Evolutionary conservation across 176 grass and related monocot species (phyloP), one percentile per base, ranked within the genome.

Genomic region (Alopecurus myosuroides): DNA sequence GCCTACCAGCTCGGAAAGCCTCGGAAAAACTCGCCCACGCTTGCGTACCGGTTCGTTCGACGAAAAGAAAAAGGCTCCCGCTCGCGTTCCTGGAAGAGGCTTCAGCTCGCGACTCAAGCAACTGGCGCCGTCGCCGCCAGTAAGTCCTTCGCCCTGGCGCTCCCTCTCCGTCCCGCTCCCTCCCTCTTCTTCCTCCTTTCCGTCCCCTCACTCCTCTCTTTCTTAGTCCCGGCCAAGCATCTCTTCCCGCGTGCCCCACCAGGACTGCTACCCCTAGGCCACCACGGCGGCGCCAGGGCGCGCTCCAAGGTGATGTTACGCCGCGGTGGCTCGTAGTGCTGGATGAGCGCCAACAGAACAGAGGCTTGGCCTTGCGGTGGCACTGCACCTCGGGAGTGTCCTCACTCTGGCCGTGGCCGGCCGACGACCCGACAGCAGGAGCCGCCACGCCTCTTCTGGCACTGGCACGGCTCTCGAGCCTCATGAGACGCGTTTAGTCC

Each of bases 211-310:
- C n/a, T n/a, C n/a, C n/a, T n/a, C n/a, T n/a, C n/a, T n/a, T n/a
- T n/a, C n/a, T n/a, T n/a, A n/a, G n/a, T n/a, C n/a, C n/a, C n/a
- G n/a, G n/a, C n/a, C n/a, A n/a, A n/a, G n/a, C n/a, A n/a, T n/a
- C 68, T 94, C 81, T 8, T 88, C 89, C 75, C 92, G 94, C 5
- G 85, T 13, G 5, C 92, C 89, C 94, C 94, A 97, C 94, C 94
- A 97, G 2, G 11, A 0, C 83, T 97, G 92, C 6, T 82, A 1
- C 39, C 94, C 94, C 2, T 94, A 0, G 79, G 79, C 79, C 79
- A 82, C 79, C 62, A 82, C 7, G 61, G 79, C 48, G 79, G 79
- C 41, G 79, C 79, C 48, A 82, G 11, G 0, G 64, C 79, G 20
- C 49, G 67, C 46, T 70, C 79, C 29, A 82, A 5, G 0, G 79